Conservation (phyloP, 306 rosid genomes). For the Prunus padus region DNA sequence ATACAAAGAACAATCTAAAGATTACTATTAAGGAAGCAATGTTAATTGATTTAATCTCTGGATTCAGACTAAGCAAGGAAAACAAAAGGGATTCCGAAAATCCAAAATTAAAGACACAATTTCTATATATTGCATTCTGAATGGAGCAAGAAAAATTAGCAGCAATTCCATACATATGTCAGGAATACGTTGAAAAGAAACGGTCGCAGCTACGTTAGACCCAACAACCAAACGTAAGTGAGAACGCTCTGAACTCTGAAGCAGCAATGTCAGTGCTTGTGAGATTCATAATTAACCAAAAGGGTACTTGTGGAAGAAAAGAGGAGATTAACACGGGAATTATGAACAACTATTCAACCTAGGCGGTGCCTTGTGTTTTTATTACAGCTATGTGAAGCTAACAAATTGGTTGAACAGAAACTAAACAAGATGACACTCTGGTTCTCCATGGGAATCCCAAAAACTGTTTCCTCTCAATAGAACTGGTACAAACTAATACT, state of each 20-base stretch:
- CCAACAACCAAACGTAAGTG: constrained; percentile 3
- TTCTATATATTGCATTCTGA: not conserved
- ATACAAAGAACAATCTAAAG: not conserved
- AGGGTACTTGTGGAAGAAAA: not conserved
- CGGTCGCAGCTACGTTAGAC: not conserved
- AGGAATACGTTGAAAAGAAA: not conserved
- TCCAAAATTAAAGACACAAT: not conserved
- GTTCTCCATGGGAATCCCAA: constrained; percentile 1
- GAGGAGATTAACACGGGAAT: not conserved
- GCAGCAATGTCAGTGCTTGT: not conserved
- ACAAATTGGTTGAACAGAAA: constrained; percentile 1
- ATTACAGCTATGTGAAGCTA: not conserved
- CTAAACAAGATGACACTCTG: not conserved
- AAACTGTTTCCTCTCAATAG: not conserved
- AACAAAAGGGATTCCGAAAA: not conserved
- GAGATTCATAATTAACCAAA: not conserved
- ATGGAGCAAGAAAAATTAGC: not conserved
- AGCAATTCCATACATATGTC: not conserved
- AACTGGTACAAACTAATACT: not conserved
- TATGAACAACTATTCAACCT: not conserved
- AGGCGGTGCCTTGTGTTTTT: not conserved
- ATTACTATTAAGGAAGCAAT: constrained; percentile 12
- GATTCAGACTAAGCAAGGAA: not conserved
- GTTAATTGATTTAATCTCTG: not conserved
- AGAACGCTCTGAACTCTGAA: not conserved